Conservation (phyloP, 306 rosid species). For the Acacia crassicarpa region DNA sequence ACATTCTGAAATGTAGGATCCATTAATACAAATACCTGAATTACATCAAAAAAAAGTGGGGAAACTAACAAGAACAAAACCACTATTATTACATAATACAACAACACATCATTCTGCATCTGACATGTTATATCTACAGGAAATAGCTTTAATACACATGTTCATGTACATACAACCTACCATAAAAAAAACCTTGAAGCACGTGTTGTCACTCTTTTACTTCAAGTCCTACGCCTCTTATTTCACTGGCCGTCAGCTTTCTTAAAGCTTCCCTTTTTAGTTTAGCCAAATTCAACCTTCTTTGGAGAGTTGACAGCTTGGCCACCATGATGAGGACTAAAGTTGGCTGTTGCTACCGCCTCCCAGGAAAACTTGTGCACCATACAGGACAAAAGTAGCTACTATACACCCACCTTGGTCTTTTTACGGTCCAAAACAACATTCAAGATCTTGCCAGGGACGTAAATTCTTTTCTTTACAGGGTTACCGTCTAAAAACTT, state of each 20-base stretch:
- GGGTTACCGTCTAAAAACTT: conserved; percentile 68
- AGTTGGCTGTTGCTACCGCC: conserved; percentile 17
- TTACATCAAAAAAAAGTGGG: too few relatives aligned
- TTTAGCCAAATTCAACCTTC: conserved; percentile 2
- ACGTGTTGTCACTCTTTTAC: neutral
- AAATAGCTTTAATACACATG: neutral
- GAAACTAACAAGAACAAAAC: neutral
- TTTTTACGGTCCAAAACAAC: conserved; percentile 76
- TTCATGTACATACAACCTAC: neutral
- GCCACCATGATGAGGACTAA: conserved; percentile 15
- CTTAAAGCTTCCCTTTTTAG: neutral
- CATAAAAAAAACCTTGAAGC: neutral
- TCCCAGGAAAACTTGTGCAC: conserved; percentile 7
- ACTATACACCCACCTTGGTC: conserved; percentile 50
- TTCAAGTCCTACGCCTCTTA: neutral
- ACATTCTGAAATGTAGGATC: neutral
- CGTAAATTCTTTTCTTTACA: conserved; percentile 72
- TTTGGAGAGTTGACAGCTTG: conserved; percentile 22
- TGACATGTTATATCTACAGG: neutral
- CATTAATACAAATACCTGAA: neutral
- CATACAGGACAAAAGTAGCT: neutral
- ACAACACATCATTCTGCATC: neutral
- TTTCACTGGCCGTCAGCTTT: conserved; percentile 3
- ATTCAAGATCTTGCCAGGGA: conserved; percentile 88
- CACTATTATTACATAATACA: neutral